Evolutionary conservation across 2,329 filamentous ascomycete genomes (phyloP).

Genomic region (Diaporthe sp.): DNA sequence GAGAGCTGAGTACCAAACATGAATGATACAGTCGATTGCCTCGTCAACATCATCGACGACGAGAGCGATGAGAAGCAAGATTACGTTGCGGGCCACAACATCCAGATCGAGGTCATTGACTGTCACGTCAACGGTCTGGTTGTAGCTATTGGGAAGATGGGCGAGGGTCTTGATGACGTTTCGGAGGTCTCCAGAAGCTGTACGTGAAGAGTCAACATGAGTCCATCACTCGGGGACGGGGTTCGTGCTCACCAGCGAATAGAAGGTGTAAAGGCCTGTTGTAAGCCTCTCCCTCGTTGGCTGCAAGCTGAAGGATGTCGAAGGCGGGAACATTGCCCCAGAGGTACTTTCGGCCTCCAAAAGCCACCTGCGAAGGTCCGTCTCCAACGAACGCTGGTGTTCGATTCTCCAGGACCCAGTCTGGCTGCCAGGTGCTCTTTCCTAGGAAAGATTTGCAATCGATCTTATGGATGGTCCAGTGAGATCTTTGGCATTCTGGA

Average conservation of each 20-base stretch:
- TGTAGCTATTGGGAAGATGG: neutral
- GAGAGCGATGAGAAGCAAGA: neutral
- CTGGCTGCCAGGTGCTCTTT: constrained; percentile 18
- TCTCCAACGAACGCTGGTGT: neutral
- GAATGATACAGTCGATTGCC: neutral
- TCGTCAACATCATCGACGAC: neutral
- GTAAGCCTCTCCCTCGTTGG: neutral
- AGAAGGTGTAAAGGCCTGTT: neutral
- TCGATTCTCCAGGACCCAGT: neutral
- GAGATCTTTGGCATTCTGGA: neutral
- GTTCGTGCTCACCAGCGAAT: constrained; percentile 3
- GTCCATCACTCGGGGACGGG: too few relatives aligned
- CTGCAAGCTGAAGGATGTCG: neutral
- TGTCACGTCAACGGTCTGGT: neutral
- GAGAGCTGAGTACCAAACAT: constrained; percentile 24
- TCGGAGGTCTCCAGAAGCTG: constrained; percentile 20
- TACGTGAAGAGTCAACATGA: too few relatives aligned
- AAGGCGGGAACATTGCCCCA: constrained; percentile 22
- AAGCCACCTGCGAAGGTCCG: neutral
- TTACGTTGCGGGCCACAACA: constrained; percentile 22
- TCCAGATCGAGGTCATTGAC: constrained; percentile 15
- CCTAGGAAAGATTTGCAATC: constrained; percentile 11
- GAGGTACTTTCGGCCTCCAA: neutral
- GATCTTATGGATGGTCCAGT: constrained; percentile 12
- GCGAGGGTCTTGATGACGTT: constrained; percentile 19